Base-by-base conservation (phyloP, 2,329 filamentous ascomycete species). In the Sporothrix schenckii region DNA sequence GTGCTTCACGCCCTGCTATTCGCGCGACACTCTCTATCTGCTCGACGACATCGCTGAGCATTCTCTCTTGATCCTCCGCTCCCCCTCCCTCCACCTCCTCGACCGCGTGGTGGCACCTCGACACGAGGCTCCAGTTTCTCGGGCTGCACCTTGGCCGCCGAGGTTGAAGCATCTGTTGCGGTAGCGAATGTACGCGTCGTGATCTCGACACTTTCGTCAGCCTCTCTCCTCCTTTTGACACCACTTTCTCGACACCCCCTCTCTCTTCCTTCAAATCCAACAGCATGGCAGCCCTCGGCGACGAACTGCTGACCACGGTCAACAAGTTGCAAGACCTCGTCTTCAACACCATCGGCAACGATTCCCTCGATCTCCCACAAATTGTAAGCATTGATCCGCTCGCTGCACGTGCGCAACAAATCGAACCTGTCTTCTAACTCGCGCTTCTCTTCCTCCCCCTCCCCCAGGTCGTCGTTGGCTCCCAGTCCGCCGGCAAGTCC, bases 281-380 rank as follows among this genome's bases (percentile, higher is more conserved):
- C 75, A 77, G 75, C 80, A 99, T 98, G 95, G 92, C 95, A 79
- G 89, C 94, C 78, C 89, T 99, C 77, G 94, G 95, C 79, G 95
- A 99, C 82, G 94, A 99, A 82, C 85, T 99, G 82, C 88, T 99
- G 80, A 89, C 88, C 76, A 96, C 93, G 74, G 95, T 99, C 83
- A 99, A 99, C 86, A 97, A 97, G 86, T 87, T 99, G 78, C 95
- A 99, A 82, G 95, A 98, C 82, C 84, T 99, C 78, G 95, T 99
- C 78, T 99, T 99, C 86, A 99, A 99, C 84, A 99, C 95, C 76
- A 99, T 99, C 81, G 95, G 95, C 82, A 98, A 94, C 84, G 95
- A 99, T 81, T 98, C 94, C 68, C 87, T 99, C 72, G 95, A 99
- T 82, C 85, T 99, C 71, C 95, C 95, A 71, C 95, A 99, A 83